Percentiles rank a stretch among this genome's conserved stretches.
Conservation (phyloP, 2,329 filamentous ascomycete genomes). For the Colletotrichum tropicale region DNA sequence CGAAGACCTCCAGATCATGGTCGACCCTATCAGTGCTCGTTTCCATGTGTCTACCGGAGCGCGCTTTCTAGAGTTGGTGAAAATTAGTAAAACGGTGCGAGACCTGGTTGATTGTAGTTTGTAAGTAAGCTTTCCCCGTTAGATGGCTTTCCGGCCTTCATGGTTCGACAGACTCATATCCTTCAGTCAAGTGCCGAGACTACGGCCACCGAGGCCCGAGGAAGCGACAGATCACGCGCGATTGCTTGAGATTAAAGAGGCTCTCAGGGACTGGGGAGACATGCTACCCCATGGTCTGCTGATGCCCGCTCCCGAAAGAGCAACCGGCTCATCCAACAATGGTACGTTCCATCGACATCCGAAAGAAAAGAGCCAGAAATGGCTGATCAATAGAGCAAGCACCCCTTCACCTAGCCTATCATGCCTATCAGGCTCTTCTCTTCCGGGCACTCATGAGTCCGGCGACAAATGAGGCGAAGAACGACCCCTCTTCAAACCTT, state of each 20-base stretch:
- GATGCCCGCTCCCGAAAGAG: conserved; percentile 22
- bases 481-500: conserved; percentile 37
- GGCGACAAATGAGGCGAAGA: conserved; percentile 44
- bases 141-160: background rate
- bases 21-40: conserved; percentile 33
- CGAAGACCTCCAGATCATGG: conserved; percentile 34
- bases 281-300: conserved; percentile 39
- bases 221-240: conserved; percentile 16
- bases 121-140: conserved; percentile 24
- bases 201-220: conserved; percentile 16
- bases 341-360: background rate
- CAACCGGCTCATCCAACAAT: conserved; percentile 25
- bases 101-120: conserved; percentile 37
- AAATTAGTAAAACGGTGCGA: conserved; percentile 33
- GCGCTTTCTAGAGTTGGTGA: conserved; percentile 40
- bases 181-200: conserved; percentile 29
- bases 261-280: conserved; percentile 38
- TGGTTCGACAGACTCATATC: background rate
- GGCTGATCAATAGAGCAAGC: conserved; percentile 4
- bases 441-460: conserved; percentile 51
- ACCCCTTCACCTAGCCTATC: conserved; percentile 47
- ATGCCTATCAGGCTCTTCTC: conserved; percentile 44
- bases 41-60: conserved; percentile 39
- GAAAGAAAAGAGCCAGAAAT: background rate
- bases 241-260: conserved; percentile 30